phyloP scores from a whole-genome alignment of 345 rosid genomes.

The Murraya koenigii region DNA sequence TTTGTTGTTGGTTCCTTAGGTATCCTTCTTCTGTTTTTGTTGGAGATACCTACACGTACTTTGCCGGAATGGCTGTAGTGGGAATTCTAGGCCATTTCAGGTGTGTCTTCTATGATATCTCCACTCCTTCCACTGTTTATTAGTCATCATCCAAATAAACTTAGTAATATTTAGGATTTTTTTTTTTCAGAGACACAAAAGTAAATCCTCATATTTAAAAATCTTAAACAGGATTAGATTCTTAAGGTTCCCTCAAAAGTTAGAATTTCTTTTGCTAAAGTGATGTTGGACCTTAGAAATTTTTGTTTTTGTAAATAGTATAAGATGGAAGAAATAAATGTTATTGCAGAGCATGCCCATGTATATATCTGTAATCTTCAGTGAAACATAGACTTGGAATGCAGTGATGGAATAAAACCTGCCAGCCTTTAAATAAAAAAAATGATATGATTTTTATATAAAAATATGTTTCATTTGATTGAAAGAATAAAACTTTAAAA shows the following conservation, averaged over 20 bases:
- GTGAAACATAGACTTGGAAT: background rate
- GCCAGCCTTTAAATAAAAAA: no score
- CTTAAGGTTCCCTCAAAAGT: background rate
- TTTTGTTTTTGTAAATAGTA: background rate
- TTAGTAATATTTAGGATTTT: background rate
- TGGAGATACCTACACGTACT: slow-evolving; percentile 96
- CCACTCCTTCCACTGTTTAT: background rate
- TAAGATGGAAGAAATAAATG: background rate
- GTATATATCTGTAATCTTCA: background rate
- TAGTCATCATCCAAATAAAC: background rate
- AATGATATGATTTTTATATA: no score
- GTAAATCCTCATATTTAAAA: background rate
- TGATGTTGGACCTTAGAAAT: background rate
- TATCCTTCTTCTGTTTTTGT: slow-evolving; percentile 97
- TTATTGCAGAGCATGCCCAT: background rate
- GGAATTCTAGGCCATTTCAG: slow-evolving; percentile 96
- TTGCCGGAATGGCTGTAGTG: slow-evolving; percentile 97
- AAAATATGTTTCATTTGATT: no score
- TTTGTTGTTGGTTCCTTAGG: slow-evolving; percentile 41
- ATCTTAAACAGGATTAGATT: background rate
- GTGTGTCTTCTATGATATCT: slow-evolving; percentile 28
- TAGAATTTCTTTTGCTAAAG: background rate
- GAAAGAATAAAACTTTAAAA: no score
- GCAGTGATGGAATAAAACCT: background rate
- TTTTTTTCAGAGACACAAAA: background rate